Evolutionary conservation across 768 basidiomycete genomes (phyloP).

Genomic region (Tylopilus balloui): DNA sequence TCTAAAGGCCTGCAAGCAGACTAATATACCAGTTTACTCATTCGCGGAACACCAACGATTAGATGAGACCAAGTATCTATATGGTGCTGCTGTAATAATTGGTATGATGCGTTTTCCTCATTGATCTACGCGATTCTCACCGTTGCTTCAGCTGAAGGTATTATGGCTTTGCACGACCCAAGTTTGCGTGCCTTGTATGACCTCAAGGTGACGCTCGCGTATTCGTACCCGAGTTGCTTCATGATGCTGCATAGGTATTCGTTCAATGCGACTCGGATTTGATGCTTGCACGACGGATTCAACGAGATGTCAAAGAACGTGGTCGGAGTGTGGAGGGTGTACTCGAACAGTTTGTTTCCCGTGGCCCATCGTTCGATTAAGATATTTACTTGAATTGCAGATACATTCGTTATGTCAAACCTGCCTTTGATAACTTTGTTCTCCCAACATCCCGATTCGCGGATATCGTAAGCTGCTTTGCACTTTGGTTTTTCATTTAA

Average conservation of each 20-base stretch:
- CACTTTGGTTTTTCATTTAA: neutral
- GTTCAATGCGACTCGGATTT: constrained; percentile 94
- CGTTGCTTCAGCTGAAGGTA: constrained; percentile 68
- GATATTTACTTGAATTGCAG: constrained; percentile 34
- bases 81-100: constrained; percentile 91
- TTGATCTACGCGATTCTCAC: neutral
- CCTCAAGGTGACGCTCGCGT: constrained; percentile 60
- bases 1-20: constrained; percentile 76
- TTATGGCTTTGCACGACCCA: constrained; percentile 84
- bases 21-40: constrained; percentile 92
- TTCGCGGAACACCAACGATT: constrained; percentile 86
- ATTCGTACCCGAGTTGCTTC: neutral
- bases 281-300: constrained; percentile 92
- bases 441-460: constrained; percentile 81
- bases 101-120: constrained; percentile 37
- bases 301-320: constrained; percentile 83
- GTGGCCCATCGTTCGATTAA: neutral
- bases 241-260: constrained; percentile 51
- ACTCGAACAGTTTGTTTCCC: constrained; percentile 68
- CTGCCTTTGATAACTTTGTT: constrained; percentile 91
- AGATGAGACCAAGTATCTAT: constrained; percentile 78
- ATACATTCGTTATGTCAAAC: constrained; percentile 94
- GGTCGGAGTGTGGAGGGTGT: constrained; percentile 83
- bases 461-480: constrained; percentile 61
- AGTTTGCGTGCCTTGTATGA: constrained; percentile 79